Evolutionary conservation across 768 basidiomycete species (phyloP), one percentile per base, ranked within the genome.

Genomic region (Leucosporidium creatinivorum): DNA sequence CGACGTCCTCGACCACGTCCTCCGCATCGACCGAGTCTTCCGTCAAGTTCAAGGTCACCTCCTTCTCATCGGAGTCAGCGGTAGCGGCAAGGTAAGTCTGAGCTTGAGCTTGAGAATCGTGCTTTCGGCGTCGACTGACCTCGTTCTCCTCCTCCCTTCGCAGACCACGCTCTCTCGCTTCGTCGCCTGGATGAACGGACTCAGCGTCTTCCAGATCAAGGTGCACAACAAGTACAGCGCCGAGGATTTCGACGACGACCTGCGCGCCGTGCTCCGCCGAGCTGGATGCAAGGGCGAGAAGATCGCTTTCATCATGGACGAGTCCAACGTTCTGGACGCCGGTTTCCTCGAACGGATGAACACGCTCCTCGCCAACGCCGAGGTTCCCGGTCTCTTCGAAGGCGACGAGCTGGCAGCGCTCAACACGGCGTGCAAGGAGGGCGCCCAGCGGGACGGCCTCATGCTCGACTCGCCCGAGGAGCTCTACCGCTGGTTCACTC

Each of bases 311-410:
- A 98, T 99, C 81, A 97, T 99, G 96, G 96, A 99, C 78, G 96
- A 99, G 78, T 98, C 96, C 5, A 98, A 99, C 75, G 96, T 98
- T 18, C 87, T 98, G 39, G 96, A 99, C 77, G 94, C 96, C 18
- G 96, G 96, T 56, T 99, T 99, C 84, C 80, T 99, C 71, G 96
- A 99, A 77, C 86, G 96, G n/a, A 98, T 99, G 94, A 99, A 99
- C 78, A 99, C 96, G 0, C 85, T 99, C 19, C 84, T 99, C 21
- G 96, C 96, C 50, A 99, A 99, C 75, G 96, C 96, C n/a, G 96
- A 99, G 78, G 93, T 99, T n/a, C 96, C 96, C 0, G 96, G 96
- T 78, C 83, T 99, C n/a, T 99, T 99, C 77, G 96, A 99, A 79
- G 96, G 96, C n/a, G 96, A 99, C 75, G 96, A 99, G 77, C 88